A percentile compares a stretch with the other conserved stretches of the same genome.
phyloP scores from a whole-genome alignment of 768 basidiomycete species.

The Trametes cubensis region DNA sequence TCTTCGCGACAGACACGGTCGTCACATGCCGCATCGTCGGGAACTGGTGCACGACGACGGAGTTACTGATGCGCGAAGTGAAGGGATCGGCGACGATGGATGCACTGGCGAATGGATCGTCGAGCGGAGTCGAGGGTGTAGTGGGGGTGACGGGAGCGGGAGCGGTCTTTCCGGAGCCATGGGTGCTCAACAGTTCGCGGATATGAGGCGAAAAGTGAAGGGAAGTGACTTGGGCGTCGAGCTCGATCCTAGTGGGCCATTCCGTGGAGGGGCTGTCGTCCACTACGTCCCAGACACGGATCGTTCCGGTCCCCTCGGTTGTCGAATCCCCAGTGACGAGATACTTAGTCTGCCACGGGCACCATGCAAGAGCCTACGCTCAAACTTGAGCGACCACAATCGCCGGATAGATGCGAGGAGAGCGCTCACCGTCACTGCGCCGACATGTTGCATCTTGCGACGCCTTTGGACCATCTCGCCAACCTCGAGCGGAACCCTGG shows the following conservation, averaged over 20 bases:
- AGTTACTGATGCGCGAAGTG: slow-evolving; percentile 31
- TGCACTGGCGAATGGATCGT: slow-evolving; percentile 5
- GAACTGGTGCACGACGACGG: slow-evolving; percentile 56
- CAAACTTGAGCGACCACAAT: not conserved
- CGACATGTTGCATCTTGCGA: slow-evolving; percentile 74
- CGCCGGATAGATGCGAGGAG: slow-evolving; percentile 7
- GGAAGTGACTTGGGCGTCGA: slow-evolving; percentile 64
- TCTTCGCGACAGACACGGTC: slow-evolving; percentile 46
- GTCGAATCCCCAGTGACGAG: slow-evolving; percentile 49
- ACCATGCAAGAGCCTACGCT: slow-evolving; percentile 58
- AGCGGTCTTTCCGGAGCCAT: slow-evolving; percentile 51
- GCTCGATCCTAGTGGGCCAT: slow-evolving; percentile 47
- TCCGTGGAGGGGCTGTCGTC: slow-evolving; percentile 43
- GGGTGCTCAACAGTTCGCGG: slow-evolving; percentile 85
- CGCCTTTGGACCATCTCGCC: slow-evolving; percentile 57
- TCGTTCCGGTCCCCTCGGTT: slow-evolving; percentile 48
- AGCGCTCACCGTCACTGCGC: slow-evolving; percentile 53
- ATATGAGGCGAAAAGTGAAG: slow-evolving; percentile 77
- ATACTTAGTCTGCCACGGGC: slow-evolving; percentile 55
- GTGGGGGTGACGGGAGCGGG: slow-evolving; percentile 21
- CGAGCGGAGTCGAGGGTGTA: slow-evolving; percentile 11
- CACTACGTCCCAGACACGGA: slow-evolving; percentile 58
- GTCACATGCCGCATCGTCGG: slow-evolving; percentile 63
- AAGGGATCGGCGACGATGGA: slow-evolving; percentile 11
- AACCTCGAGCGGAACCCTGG: slow-evolving; percentile 50